Evolutionary conservation across 108 stramenopile genomes (phyloP).

Genomic region (Nitzschia putrida): DNA sequence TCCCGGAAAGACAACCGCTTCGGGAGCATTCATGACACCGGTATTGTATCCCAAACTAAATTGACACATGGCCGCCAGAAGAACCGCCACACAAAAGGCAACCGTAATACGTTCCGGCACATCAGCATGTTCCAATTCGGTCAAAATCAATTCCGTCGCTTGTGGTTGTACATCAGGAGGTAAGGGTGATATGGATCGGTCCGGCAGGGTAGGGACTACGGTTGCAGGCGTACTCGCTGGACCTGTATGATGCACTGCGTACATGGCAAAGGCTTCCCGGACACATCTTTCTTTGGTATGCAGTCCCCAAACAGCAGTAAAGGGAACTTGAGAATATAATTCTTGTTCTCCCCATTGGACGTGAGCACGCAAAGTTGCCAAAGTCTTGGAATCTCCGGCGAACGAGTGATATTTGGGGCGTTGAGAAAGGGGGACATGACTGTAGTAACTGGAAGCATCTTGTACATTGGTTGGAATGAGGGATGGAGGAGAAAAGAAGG

Average conservation of each 20-base stretch:
- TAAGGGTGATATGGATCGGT: background rate
- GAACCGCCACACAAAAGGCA: slow-evolving; percentile 69
- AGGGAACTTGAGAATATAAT: slow-evolving; percentile 78
- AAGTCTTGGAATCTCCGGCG: slow-evolving; percentile 45
- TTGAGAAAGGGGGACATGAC: background rate
- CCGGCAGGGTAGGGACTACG: background rate
- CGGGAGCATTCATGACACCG: slow-evolving; percentile 84
- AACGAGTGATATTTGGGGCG: slow-evolving; percentile 61
- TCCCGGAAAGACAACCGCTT: slow-evolving; percentile 78
- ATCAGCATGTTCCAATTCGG: slow-evolving; percentile 73
- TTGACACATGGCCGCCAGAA: slow-evolving; percentile 65
- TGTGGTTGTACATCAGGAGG: background rate
- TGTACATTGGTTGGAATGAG: background rate
- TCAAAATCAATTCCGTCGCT: slow-evolving; percentile 68
- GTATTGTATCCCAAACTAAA: slow-evolving; percentile 82
- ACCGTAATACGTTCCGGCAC: slow-evolving; percentile 55
- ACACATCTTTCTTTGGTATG: slow-evolving; percentile 67
- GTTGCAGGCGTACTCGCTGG: slow-evolving; percentile 1
- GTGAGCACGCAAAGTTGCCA: slow-evolving; percentile 51
- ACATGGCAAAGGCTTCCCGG: slow-evolving; percentile 66
- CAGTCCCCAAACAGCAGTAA: slow-evolving; percentile 77
- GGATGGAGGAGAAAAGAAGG: background rate
- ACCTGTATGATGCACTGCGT: slow-evolving; percentile 71
- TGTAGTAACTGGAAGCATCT: too few relatives aligned
- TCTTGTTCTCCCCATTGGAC: slow-evolving; percentile 79